Conservation (phyloP, 2,329 filamentous ascomycete species). For the Didymella lethalis region DNA sequence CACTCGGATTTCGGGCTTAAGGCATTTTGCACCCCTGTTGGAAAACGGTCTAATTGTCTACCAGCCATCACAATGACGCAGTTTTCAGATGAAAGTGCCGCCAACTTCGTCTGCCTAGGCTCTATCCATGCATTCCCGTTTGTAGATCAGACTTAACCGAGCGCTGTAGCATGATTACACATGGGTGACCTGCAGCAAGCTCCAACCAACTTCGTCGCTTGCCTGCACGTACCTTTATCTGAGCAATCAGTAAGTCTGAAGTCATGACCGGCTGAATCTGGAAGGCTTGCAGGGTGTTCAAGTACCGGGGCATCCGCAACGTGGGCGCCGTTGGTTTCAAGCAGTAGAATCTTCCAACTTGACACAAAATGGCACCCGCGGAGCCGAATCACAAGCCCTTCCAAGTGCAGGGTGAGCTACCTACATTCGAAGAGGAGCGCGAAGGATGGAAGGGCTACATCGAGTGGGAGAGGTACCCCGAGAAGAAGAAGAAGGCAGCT, state of each 20-base stretch:
- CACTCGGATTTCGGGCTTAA: constrained; percentile 5
- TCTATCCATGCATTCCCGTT: constrained; percentile 7
- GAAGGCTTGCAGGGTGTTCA: not conserved
- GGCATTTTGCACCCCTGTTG: constrained; percentile 9
- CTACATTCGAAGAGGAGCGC: constrained; percentile 54
- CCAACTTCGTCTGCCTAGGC: constrained; percentile 4
- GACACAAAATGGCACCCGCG: constrained; percentile 41
- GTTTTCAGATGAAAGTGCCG: not conserved
- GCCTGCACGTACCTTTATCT: constrained; percentile 5
- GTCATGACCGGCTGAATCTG: constrained; percentile 19
- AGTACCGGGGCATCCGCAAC: constrained; percentile 3
- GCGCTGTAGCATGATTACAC: not conserved
- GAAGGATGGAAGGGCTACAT: constrained; percentile 65
- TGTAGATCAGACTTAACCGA: not conserved
- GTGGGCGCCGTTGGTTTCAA: not conserved
- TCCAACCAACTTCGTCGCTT: constrained; percentile 13
- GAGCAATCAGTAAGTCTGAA: constrained; percentile 14
- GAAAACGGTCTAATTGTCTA: constrained; percentile 10
- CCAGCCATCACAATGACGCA: constrained; percentile 21
- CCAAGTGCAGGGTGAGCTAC: constrained; percentile 35
- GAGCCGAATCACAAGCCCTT: constrained; percentile 44
- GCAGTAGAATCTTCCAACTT: not conserved
- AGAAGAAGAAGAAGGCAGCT: constrained; percentile 68
- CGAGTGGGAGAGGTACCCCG: constrained; percentile 61
- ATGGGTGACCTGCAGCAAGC: constrained; percentile 14